Evolutionary conservation across 2,329 filamentous ascomycete genomes (phyloP).

Genomic region (Nannizzia gypsea): DNA sequence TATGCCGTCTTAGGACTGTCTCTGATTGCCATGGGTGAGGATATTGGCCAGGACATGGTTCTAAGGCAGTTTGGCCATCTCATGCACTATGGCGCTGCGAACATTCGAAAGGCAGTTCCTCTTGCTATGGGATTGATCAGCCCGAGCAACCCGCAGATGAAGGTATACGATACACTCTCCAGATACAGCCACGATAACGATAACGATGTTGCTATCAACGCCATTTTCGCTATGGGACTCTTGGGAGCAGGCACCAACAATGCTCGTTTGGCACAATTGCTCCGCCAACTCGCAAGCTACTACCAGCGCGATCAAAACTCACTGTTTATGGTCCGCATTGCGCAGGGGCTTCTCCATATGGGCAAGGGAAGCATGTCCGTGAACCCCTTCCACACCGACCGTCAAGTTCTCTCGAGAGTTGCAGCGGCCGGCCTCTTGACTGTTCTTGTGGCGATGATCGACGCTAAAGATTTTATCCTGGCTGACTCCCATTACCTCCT

Average conservation of each 20-base stretch:
- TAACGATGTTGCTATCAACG: slow-evolving; percentile 94
- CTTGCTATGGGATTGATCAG: slow-evolving; percentile 93
- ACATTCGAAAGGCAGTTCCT: slow-evolving; percentile 91
- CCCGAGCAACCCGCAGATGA: slow-evolving; percentile 98
- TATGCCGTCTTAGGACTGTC: slow-evolving; percentile 93
- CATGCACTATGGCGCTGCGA: slow-evolving; percentile 97
- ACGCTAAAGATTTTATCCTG: slow-evolving; percentile 75
- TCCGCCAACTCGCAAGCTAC: slow-evolving; percentile 91
- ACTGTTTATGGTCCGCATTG: slow-evolving; percentile 97
- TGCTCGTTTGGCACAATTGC: slow-evolving; percentile 82
- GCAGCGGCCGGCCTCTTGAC: slow-evolving; percentile 79
- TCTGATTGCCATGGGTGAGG: slow-evolving; percentile 94
- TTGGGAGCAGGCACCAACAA: slow-evolving; percentile 97
- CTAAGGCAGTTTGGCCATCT: slow-evolving; percentile 92
- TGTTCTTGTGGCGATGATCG: slow-evolving; percentile 85
- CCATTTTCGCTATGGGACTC: slow-evolving; percentile 98
- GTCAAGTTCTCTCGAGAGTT: slow-evolving; percentile 86
- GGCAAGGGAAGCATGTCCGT: slow-evolving; percentile 94
- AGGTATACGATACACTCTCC: slow-evolving; percentile 96
- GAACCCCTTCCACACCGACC: slow-evolving; percentile 98
- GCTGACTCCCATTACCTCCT: slow-evolving; percentile 78
- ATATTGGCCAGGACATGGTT: slow-evolving; percentile 97
- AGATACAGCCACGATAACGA: slow-evolving; percentile 98
- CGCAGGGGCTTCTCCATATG: slow-evolving; percentile 95
- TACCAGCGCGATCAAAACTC: slow-evolving; percentile 95